Percentiles rank a stretch among this genome's conserved stretches.
These are phyloP conservation scores for Lichtheimia corymbifera DNA, from an alignment of 371 early-diverging fungal species.

Conservation along the genomic window DNA sequence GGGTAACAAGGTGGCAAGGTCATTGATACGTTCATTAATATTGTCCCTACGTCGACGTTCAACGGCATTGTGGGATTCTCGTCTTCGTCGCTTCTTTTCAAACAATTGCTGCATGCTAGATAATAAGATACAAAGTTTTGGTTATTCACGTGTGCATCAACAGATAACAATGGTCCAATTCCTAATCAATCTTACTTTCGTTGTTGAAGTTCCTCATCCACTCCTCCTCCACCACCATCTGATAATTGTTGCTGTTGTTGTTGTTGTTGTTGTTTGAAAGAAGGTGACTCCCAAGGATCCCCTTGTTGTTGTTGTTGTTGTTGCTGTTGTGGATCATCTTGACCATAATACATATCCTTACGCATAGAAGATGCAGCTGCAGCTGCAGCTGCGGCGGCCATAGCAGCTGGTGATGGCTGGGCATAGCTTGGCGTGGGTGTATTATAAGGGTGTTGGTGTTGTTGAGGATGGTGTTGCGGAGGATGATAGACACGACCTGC, in stretches of 20 bases:
- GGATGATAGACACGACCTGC: neutral
- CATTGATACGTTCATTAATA: constrained; percentile 91
- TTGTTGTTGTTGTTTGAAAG: neutral
- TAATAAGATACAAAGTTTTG: constrained; percentile 1
- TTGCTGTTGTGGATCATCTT: constrained; percentile 11
- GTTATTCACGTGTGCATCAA: neutral
- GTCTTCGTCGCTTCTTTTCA: constrained; percentile 40
- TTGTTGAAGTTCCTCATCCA: constrained; percentile 41
- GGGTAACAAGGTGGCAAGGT: constrained; percentile 39
- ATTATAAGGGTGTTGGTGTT: constrained; percentile 14
- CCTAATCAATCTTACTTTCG: constrained; percentile 33
- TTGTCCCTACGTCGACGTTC: constrained; percentile 93
- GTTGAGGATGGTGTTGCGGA: constrained; percentile 8
- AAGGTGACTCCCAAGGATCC: neutral
- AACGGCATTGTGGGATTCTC: constrained; percentile 58
- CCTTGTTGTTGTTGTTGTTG: constrained; percentile 9
- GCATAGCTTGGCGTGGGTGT: constrained; percentile 12
- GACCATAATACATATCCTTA: constrained; percentile 12
- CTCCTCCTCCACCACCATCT: constrained; percentile 21
- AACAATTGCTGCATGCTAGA: constrained; percentile 46
- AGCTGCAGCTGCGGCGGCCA: constrained; percentile 9
- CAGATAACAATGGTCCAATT: constrained; percentile 3
- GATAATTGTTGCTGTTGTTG: constrained; percentile 8
- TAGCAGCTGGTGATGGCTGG: constrained; percentile 11
- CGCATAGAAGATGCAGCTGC: constrained; percentile 3